These are phyloP conservation scores for Penicillium goetzii DNA, from an alignment of 495 filamentous ascomycete genomes.

Conservation along the genomic window DNA sequence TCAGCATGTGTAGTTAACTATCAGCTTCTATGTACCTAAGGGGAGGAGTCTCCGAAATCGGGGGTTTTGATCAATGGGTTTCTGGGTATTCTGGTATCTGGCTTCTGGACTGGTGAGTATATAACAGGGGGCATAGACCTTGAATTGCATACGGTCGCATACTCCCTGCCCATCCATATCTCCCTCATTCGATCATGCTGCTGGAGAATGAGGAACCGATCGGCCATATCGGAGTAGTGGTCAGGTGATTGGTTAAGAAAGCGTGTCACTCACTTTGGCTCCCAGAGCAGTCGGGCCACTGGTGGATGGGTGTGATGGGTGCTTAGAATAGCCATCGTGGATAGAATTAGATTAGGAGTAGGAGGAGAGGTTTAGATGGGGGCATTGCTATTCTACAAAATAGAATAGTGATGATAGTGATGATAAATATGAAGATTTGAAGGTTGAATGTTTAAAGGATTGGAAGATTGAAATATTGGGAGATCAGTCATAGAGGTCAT, in stretches of 20 bases:
- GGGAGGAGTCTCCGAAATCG: neutral
- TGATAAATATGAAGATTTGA: neutral
- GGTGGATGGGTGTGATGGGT: constrained; percentile 22
- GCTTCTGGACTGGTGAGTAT: neutral
- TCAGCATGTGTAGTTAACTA: neutral
- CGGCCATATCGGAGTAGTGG: neutral
- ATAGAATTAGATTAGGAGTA: neutral
- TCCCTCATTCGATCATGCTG: neutral
- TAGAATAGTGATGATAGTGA: neutral
- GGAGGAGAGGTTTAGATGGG: neutral
- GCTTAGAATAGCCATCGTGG: constrained; percentile 21
- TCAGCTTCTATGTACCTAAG: neutral
- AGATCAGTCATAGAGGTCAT: neutral
- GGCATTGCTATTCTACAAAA: constrained; percentile 3
- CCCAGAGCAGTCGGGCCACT: constrained; percentile 43
- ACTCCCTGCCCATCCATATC: neutral
- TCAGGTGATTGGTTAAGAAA: neutral
- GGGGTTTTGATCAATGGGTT: neutral
- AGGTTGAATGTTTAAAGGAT: neutral
- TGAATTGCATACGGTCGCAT: constrained; percentile 23
- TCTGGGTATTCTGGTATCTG: neutral
- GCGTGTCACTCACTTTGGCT: constrained; percentile 39
- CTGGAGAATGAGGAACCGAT: constrained; percentile 12
- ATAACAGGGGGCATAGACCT: neutral
- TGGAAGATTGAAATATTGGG: neutral